phyloP scores from a whole-genome alignment of 2,329 filamentous ascomycete genomes.

The Xylaria sp. region DNA sequence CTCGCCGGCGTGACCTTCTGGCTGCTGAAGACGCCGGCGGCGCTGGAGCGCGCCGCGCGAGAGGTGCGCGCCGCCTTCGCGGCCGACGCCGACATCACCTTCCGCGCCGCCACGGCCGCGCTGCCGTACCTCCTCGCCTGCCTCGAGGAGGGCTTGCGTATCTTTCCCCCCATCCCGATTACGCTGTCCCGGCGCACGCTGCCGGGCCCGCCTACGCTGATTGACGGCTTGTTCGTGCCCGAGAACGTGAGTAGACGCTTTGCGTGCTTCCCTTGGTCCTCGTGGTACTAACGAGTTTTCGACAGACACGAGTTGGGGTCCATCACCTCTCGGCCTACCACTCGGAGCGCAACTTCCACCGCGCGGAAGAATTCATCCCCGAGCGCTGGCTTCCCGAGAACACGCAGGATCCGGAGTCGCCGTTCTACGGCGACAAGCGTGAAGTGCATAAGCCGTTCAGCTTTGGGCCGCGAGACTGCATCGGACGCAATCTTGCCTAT shows the following conservation, averaged over 20 bases:
- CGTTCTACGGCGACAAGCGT: constrained; percentile 31
- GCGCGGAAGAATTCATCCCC: constrained; percentile 28
- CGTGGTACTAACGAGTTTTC: constrained; percentile 4
- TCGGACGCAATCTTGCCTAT: constrained; percentile 30
- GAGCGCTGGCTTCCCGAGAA: constrained; percentile 33
- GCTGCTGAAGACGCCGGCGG: constrained; percentile 37
- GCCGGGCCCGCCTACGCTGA: constrained; percentile 23
- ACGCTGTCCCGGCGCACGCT: constrained; percentile 27
- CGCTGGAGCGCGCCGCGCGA: constrained; percentile 28
- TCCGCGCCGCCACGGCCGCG: constrained; percentile 38
- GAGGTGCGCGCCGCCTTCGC: constrained; percentile 52
- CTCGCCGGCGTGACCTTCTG: constrained; percentile 32
- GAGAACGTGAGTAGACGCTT: constrained; percentile 23
- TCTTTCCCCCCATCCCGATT: constrained; percentile 32
- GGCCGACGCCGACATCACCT: constrained; percentile 47
- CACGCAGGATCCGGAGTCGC: constrained; percentile 23
- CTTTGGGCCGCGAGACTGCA: constrained; percentile 30
- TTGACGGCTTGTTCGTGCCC: constrained; percentile 29
- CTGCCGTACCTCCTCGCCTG: constrained; percentile 32
- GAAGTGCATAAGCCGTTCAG: constrained; percentile 32
- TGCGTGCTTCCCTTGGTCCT: not conserved
- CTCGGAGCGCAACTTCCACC: constrained; percentile 30
- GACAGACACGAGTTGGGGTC: constrained; percentile 28
- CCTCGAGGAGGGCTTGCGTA: constrained; percentile 30
- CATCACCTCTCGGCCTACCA: constrained; percentile 32